Percentiles rank a stretch among this genome's conserved stretches.
These are phyloP conservation scores for Jackrogersella multiformis DNA, from an alignment of 495 filamentous ascomycete species.

Conservation along the genomic window DNA sequence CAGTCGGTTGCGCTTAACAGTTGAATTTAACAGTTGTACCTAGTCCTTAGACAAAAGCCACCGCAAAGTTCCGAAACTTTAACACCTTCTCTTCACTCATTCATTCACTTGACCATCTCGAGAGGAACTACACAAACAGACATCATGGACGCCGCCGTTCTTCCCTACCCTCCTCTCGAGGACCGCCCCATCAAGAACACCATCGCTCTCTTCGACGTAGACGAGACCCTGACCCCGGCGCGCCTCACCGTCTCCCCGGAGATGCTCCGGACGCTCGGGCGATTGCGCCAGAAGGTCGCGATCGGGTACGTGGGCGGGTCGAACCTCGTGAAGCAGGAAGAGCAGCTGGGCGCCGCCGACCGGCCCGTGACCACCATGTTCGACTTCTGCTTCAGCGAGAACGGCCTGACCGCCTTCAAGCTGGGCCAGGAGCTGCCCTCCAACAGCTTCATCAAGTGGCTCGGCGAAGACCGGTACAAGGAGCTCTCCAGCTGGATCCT, in stretches of 20 bases:
- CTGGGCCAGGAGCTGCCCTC: slow-evolving; percentile 74
- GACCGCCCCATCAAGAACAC: slow-evolving; percentile 88
- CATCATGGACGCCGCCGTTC: slow-evolving; percentile 42
- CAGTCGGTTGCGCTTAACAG: no score
- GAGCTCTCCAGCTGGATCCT: slow-evolving; percentile 83
- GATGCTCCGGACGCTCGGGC: slow-evolving; percentile 81
- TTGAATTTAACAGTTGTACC: no score
- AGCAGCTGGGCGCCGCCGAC: slow-evolving; percentile 77
- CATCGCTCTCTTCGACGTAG: slow-evolving; percentile 92
- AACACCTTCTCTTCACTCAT: background rate
- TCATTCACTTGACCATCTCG: background rate
- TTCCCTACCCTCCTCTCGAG: slow-evolving; percentile 74
- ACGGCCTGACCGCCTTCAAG: slow-evolving; percentile 91
- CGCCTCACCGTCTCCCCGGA: slow-evolving; percentile 74
- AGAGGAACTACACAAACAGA: no score
- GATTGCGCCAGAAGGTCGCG: slow-evolving; percentile 85
- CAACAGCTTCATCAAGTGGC: slow-evolving; percentile 87
- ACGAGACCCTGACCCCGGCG: slow-evolving; percentile 83
- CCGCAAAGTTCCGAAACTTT: slow-evolving; percentile 11
- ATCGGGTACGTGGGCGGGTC: slow-evolving; percentile 92
- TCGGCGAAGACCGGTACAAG: slow-evolving; percentile 94
- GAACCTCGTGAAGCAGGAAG: slow-evolving; percentile 91
- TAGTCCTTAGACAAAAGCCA: no score
- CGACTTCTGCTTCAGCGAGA: slow-evolving; percentile 96
- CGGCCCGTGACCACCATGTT: slow-evolving; percentile 81